Evolutionary conservation across 2,329 filamentous ascomycete genomes (phyloP).

Genomic region (Paraconiothyrium brasiliense): DNA sequence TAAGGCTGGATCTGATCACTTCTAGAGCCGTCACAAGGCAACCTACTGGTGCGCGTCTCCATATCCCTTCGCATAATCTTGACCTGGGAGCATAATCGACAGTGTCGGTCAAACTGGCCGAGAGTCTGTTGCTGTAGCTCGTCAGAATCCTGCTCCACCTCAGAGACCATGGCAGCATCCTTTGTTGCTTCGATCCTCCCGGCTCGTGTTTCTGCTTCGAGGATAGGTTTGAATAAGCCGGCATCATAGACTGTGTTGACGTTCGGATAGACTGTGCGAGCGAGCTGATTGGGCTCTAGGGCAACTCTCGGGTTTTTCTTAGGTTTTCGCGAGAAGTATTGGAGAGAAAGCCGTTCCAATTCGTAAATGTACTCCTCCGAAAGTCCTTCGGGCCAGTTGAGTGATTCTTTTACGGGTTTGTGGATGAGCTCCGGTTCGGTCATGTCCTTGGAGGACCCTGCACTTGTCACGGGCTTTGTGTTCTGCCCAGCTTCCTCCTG

Average conservation of each 20-base stretch:
- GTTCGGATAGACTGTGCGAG: background rate
- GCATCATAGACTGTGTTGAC: background rate
- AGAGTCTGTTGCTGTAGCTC: background rate
- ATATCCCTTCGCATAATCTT: background rate
- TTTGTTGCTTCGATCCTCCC: background rate
- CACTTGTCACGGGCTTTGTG: background rate
- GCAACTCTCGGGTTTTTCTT: no score
- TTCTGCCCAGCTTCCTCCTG: background rate
- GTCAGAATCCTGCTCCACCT: background rate
- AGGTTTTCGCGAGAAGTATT: background rate
- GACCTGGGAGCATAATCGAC: background rate
- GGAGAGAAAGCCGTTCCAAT: background rate
- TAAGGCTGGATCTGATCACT: background rate
- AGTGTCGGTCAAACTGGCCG: background rate
- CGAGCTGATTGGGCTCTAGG: no score
- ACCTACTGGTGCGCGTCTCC: background rate
- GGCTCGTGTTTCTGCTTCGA: background rate
- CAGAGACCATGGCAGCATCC: background rate
- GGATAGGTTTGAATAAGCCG: background rate
- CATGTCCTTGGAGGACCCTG: background rate
- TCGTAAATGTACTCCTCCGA: no score
- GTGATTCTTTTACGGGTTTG: no score
- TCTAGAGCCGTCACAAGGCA: background rate
- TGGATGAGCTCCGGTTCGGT: background rate
- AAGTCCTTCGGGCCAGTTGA: no score